Base-by-base conservation (phyloP, 2,329 filamentous ascomycete species). In the Aspergillus cejpii region DNA sequence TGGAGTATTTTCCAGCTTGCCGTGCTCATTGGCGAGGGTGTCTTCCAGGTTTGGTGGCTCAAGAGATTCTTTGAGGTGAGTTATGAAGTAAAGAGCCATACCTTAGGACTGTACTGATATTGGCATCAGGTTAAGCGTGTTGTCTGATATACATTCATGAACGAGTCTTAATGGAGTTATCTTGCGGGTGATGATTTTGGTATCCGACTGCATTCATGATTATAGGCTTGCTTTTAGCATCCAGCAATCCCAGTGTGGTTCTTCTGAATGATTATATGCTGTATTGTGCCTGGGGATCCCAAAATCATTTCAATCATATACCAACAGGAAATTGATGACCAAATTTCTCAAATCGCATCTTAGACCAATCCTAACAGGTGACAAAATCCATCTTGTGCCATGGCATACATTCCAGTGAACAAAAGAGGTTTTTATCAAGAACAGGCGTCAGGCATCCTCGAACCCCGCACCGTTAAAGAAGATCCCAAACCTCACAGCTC, bases 11-110 rank as follows among this genome's bases (percentile, higher is more conserved):
- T 97, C 71, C 90, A 98, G 71, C 81, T 98, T 54, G 79, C 81
- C 45, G 83, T 97, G 40, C 79, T 98, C 52, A 77, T 94, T 55
- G 89, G 85, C 60, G 88, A 97, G 75, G 92, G 89, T 49, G 75
- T 96, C 55, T 98, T 98, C 77, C 92, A 98, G 75, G 91, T 98
- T 55, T 98, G 92, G 91, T 98, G 92, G 90, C 72, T 98, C 67
- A 92, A 94, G 74, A 81, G 92, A 64, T 98, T 98, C 79, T 96
- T 96, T 65, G 90, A 96, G 82, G 81, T 83, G 65, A 52, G 70
- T 54, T 57, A 49, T 47, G 6, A 19, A 2, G 3, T 3, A 34
- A 14, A 6, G 5, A 20, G 39, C n/a, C 10, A 1, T 27, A 11
- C 11, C 19, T 23, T 37, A 4, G 8, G 11, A 3, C 37, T 28